These are phyloP conservation scores for Lachnellula suecica DNA, from an alignment of 2,329 filamentous ascomycete species.

Conservation along the genomic window DNA sequence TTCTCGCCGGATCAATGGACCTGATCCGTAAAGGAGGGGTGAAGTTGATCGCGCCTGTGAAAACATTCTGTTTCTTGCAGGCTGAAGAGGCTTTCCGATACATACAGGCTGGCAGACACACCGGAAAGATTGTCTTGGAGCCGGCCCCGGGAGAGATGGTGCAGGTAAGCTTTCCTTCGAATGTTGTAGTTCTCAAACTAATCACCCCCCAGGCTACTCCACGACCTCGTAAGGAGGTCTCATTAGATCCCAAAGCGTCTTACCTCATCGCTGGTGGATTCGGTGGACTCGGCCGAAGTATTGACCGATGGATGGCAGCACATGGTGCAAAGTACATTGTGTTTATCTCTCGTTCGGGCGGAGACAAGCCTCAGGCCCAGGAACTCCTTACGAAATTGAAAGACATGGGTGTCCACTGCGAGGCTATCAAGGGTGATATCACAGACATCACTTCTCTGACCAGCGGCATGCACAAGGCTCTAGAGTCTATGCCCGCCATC, in stretches of 20 bases:
- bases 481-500: neutral
- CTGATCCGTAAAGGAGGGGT: too few species aligned
- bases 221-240: neutral
- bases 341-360: neutral
- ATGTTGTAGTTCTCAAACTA: neutral
- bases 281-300: neutral
- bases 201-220: neutral
- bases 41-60: too few species aligned
- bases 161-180: conserved; percentile 26
- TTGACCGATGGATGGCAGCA: neutral
- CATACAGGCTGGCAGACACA: too few species aligned
- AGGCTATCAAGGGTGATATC: neutral
- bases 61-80: too few species aligned
- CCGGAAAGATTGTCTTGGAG: too few species aligned
- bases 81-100: too few species aligned
- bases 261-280: neutral
- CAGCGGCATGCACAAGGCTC: neutral
- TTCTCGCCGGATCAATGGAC: too few species aligned
- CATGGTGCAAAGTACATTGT: neutral
- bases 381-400: neutral
- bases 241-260: neutral
- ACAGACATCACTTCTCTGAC: neutral
- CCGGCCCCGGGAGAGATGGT: too few species aligned
- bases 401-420: neutral
- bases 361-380: neutral